Evolutionary conservation across 2,329 filamentous ascomycete genomes (phyloP).

Genomic region (Whalleya microplaca): DNA sequence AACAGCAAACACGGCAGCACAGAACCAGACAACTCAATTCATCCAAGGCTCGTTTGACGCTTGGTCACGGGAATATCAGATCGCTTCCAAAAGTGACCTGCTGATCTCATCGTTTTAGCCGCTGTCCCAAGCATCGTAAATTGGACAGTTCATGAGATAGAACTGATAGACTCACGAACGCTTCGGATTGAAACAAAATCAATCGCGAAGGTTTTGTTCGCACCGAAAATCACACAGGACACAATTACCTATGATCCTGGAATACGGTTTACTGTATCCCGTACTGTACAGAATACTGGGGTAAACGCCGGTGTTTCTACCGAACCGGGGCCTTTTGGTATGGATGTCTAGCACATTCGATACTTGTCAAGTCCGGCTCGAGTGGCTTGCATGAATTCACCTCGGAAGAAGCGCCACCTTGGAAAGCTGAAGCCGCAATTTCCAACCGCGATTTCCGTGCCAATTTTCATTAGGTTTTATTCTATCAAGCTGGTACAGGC

Average conservation of each 20-base stretch:
- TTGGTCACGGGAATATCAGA: not conserved
- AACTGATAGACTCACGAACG: not conserved
- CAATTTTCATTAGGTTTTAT: not conserved
- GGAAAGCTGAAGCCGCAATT: not conserved
- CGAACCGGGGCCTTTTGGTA: not conserved
- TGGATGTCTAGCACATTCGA: slow-evolving; percentile 2
- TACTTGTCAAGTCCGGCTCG: too few relatives aligned
- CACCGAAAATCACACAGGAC: too few relatives aligned
- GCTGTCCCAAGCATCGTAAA: not conserved
- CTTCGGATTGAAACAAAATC: not conserved
- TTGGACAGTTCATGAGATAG: not conserved
- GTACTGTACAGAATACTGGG: not conserved
- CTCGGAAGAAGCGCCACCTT: slow-evolving; percentile 12
- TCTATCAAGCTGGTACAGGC: not conserved
- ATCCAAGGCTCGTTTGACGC: not conserved
- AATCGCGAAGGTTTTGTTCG: too few relatives aligned
- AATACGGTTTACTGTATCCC: too few relatives aligned
- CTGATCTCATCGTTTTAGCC: not conserved
- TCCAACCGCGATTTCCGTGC: slow-evolving; percentile 11
- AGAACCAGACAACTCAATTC: not conserved
- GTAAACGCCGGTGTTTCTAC: not conserved
- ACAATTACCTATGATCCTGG: too few relatives aligned
- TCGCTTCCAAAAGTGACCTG: not conserved
- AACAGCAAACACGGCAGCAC: slow-evolving; percentile 27
- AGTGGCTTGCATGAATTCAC: slow-evolving; percentile 16